These are phyloP conservation scores for Camellia granthamiana DNA, from an alignment of 148 eudicot genomes.

Conservation along the genomic window DNA sequence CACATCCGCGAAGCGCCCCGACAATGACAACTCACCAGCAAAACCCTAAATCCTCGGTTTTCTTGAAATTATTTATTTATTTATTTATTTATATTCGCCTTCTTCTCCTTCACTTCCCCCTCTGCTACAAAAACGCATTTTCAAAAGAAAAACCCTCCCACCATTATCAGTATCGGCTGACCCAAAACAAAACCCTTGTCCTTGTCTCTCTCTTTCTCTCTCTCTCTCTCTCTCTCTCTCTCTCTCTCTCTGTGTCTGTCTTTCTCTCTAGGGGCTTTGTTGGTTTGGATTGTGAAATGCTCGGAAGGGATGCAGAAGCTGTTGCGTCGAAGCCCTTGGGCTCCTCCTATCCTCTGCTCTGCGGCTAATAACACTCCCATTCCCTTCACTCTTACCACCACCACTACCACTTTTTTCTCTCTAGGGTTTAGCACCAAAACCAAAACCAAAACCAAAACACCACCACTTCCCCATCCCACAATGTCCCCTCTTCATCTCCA, in stretches of 20 bases:
- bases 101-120: no score
- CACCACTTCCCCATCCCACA: background rate
- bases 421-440: slow-evolving; percentile 24
- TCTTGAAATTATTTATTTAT: no score
- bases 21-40: no score
- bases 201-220: no score
- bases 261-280: background rate
- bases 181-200: no score
- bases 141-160: no score
- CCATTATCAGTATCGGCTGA: no score
- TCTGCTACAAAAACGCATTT: no score
- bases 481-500: slow-evolving; percentile 20
- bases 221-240: no score
- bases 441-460: background rate
- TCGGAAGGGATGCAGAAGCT: slow-evolving; percentile 64
- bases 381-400: slow-evolving; percentile 16
- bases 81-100: no score
- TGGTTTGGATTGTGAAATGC: slow-evolving; percentile 34
- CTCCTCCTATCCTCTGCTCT: slow-evolving; percentile 11
- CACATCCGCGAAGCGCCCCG: no score
- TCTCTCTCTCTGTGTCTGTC: background rate
- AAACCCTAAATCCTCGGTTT: no score
- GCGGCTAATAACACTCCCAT: slow-evolving; percentile 14
- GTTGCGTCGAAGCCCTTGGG: slow-evolving; percentile 43
- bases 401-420: slow-evolving; percentile 20